Evolutionary conservation across 495 filamentous ascomycete genomes (phyloP), one percentile per base, ranked within the genome.

Genomic region (Xylaria grammica): DNA sequence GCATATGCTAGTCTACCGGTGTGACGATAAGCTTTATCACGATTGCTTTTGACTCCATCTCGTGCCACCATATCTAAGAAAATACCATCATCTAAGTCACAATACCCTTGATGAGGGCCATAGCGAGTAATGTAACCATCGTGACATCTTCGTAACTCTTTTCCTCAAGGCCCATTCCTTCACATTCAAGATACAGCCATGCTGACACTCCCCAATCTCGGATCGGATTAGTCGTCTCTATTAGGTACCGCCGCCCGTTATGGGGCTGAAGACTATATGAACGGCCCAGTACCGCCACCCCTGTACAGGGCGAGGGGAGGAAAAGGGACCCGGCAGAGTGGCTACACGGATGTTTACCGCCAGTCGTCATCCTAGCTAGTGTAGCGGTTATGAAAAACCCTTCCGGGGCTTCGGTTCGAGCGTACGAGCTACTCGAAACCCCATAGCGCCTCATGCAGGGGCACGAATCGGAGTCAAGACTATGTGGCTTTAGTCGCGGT

Each of bases 141-240:
- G n/a, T n/a, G n/a, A 32, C 8, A 17, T 49, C 46, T 19, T 20
- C 10, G 20, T 26, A 32, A 52, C 17, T 32, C 5, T 11, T 11
- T 52, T 9, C 17, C 49, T 20, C 2, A 27, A 32, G 17, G 49
- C 49, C 20, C 2, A 20, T 17, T 26, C 49, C 49, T 52, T 27
- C 29, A 20, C 29, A 5, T 1, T 32, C 49, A 17, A 17, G 27
- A 32, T 27, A 4, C 17, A 32, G 29, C 27, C n/a, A 27, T 52
- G 49, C 49, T 52, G 49, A 52, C 48, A 30, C n/a, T 52, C 11
- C 20, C 27, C 29, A 36, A 52, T 52, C 3, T 32, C 49, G 32
- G n/a, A 17, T 52, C 49, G 49, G 27, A 9, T 52, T 10, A 8
- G 11, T 32, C 27, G 29, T 26, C 19, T 48, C 44, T 48, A 48